Conservation (phyloP, 1,139 yeast species). For the Kazachstania sp. region DNA sequence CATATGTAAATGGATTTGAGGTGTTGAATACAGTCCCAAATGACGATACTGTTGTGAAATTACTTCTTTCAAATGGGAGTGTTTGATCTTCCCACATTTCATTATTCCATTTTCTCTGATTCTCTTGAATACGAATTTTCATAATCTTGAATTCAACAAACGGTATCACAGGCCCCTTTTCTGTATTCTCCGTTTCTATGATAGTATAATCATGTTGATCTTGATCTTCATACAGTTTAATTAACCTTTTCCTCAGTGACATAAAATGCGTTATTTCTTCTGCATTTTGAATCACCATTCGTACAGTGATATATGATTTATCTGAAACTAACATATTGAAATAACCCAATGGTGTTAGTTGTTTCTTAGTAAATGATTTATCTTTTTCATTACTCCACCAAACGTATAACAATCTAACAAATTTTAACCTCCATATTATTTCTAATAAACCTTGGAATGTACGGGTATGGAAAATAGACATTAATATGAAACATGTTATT, state of each 20-base stretch:
- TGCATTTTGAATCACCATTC: neutral
- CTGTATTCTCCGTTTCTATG: neutral
- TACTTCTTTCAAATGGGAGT: slow-evolving; percentile 22
- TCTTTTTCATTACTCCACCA: neutral
- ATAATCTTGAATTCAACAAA: slow-evolving; percentile 9
- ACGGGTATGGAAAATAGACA: slow-evolving; percentile 19
- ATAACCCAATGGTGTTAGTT: neutral
- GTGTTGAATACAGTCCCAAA: neutral
- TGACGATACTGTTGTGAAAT: slow-evolving; percentile 6
- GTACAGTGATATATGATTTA: neutral
- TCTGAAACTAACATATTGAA: neutral
- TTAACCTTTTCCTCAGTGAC: neutral
- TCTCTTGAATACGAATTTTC: slow-evolving; percentile 20
- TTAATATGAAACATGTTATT: slow-evolving; percentile 6
- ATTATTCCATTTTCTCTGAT: slow-evolving; percentile 27
- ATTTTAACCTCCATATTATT: slow-evolving; percentile 25
- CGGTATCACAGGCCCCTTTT: neutral
- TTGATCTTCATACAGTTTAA: neutral
- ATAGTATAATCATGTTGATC: neutral
- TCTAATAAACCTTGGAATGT: slow-evolving; percentile 25
- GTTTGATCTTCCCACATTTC: slow-evolving; percentile 20
- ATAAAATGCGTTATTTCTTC: neutral
- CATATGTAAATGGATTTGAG: slow-evolving; percentile 18
- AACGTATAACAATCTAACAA: slow-evolving; percentile 16
- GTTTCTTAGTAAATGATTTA: neutral